Conservation (phyloP, 345 rosid genomes). For the Gossypium herbaceum region DNA sequence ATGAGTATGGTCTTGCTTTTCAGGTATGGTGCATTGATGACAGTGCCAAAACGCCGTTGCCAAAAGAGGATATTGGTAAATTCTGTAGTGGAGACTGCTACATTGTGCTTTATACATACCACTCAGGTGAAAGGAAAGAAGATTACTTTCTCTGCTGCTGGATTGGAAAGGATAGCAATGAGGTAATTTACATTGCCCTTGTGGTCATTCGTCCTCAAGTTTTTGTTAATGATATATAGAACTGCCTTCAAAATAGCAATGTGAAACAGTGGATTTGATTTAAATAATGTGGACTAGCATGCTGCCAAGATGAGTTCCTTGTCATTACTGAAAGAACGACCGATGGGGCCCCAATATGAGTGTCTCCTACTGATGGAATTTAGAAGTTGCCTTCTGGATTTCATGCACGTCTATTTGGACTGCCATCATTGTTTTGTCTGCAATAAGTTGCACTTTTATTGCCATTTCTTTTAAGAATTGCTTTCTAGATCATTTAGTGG, state of each 20-base stretch:
- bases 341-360: not conserved
- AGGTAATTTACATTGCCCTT: conserved; percentile 48
- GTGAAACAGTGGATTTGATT: not conserved
- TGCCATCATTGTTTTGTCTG: not conserved
- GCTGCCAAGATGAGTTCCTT: not conserved
- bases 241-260: not conserved
- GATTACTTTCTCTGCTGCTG: conserved; percentile 88
- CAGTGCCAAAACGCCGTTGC: conserved; percentile 61
- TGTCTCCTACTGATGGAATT: not conserved
- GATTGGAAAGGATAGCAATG: conserved; percentile 84
- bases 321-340: not conserved
- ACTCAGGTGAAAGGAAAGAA: conserved; percentile 94
- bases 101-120: conserved; percentile 80
- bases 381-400: not conserved
- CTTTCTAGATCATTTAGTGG: conserved; percentile 1
- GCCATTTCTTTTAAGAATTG: not conserved
- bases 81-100: conserved; percentile 96
- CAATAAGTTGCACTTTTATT: conserved; percentile 1
- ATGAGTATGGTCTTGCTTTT: conserved; percentile 14
- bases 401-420: not conserved
- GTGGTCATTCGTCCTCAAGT: not conserved
- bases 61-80: conserved; percentile 85
- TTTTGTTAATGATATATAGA: not conserved
- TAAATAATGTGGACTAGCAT: not conserved
- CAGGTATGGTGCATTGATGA: conserved; percentile 92